Evolutionary conservation across 179 eudicot genomes (phyloP), one percentile per base, ranked within the genome.

Genomic region (Silene noctiflora): DNA sequence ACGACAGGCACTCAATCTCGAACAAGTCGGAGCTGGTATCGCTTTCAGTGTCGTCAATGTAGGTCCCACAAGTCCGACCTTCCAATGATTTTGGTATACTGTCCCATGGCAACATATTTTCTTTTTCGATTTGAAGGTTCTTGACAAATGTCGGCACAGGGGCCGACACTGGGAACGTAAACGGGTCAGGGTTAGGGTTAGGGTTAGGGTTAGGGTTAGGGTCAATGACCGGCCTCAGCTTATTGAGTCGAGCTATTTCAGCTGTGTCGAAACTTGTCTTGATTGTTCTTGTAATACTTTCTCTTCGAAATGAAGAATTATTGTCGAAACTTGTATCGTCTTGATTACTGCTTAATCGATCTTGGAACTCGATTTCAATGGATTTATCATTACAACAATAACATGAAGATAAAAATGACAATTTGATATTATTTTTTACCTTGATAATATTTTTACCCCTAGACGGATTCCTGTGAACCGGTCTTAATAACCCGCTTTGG

Each of bases 1-100:
- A 81, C 0, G 91, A 80, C 22, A 92, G 79, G 75, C 94, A 88
- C 68, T 91, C 92, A 11, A 92, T 88, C 77, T 92, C 97, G 42
- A 92, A 92, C 74, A 92, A 79, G 73, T 92, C 97, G 0, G 97
- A 92, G 72, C 97, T 92, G 19, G 91, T 83, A 74, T 92, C 97
- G 56, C 97, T 92, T 3, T 79, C 89, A 0, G 75, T 69, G 60
- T 87, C 97, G 22, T 82, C 14, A 11, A 14, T 71, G 75, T 73
- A 67, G 55, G 74, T 71, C 68, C 75, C 89, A 55, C 33, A 42
- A 4, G 12, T 8, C 42, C 9, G 42, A 35, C 8, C 8, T 35
- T 0, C 42, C 42, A 35, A 35, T 35, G 7, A 5, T 35, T 42
- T 42, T 9, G 12, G 48, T 42, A 42, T 9, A 42, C 12, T 42